Percentiles rank a stretch among this genome's conserved stretches.
Evolutionary conservation across 805 yeast species (phyloP).

Genomic region (Wickerhamomyces queroliae): DNA sequence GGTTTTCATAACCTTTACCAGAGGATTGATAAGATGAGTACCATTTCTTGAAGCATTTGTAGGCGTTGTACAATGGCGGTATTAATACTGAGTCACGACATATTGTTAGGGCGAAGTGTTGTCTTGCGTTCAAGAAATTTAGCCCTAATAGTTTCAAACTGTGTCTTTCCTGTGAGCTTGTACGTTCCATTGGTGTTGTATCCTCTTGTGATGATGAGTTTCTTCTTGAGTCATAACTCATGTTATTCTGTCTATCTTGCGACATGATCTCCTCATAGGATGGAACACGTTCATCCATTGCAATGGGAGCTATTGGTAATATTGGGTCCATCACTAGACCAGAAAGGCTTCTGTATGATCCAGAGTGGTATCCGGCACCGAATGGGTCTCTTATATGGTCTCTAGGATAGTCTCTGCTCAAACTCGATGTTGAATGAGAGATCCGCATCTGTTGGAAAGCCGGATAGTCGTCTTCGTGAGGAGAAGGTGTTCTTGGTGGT

Average conservation of each 20-base stretch:
- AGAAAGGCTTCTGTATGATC: neutral
- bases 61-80: slow-evolving; percentile 55
- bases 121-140: slow-evolving; percentile 65
- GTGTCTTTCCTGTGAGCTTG: slow-evolving; percentile 3
- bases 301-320: slow-evolving; percentile 1
- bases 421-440: neutral
- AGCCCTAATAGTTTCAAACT: slow-evolving; percentile 56
- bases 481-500: slow-evolving; percentile 33
- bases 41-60: slow-evolving; percentile 30
- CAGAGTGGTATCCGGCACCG: neutral
- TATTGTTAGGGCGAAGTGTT: slow-evolving; percentile 70
- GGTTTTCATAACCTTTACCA: slow-evolving; percentile 9
- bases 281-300: slow-evolving; percentile 2
- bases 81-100: slow-evolving; percentile 73
- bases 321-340: neutral
- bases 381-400: neutral
- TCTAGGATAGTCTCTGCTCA: no score
- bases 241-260: neutral
- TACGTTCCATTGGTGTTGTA: neutral
- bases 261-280: slow-evolving; percentile 5
- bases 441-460: slow-evolving; percentile 12
- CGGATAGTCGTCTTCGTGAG: slow-evolving; percentile 19
- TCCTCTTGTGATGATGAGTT: neutral
- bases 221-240: neutral
- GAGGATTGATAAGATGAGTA: slow-evolving; percentile 5